Base-by-base conservation (phyloP, 768 basidiomycete genomes). In the Baorangia bicolor region DNA sequence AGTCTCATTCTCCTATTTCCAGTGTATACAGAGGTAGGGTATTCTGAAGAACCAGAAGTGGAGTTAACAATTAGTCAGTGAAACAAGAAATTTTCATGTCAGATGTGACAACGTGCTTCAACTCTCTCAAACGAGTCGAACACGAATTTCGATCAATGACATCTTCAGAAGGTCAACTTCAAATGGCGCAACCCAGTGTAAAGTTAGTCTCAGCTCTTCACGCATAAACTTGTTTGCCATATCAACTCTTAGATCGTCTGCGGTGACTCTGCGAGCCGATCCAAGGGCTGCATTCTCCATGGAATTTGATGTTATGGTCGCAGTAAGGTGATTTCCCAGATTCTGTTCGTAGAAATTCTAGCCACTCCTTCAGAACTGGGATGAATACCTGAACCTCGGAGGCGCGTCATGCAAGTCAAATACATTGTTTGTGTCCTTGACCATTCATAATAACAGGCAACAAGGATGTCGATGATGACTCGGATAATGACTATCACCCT, bases 61-160 rank as follows among this genome's bases (percentile, higher is more conserved):
- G 20, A n/a, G 30, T 21, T 55, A 21, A 67, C 20, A 52, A 20
- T 28, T 53, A 23, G 31, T 45, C 54, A 92, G 90, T 90, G 59
- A 92, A 92, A 69, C 87, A 92, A 73, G 90, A 93, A 41, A 84
- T 92, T 7, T 87, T 95, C 59, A 73, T 88, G 64, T 78, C 82
- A 18, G 94, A 96, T 69, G 90, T 94, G 34, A 87, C 84, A 33
- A 81, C 78, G 20, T 93, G 91, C 64, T 90, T 88, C 59, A 76
- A 84, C 37, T 79, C 87, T 12, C 76, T 96, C 43, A 92, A 90
- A 75, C 90, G 90, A 65, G 82, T 88, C 4, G 81, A 92, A 35
- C 79, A 86, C 58, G 86, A 94, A 52, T 61, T 88, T 59, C 80
- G 81, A 51, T 73, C 78, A 4, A 57, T 74, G 37, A 65, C 77